Conservation (phyloP, 208 protist species). For the Leishmania tropica region DNA sequence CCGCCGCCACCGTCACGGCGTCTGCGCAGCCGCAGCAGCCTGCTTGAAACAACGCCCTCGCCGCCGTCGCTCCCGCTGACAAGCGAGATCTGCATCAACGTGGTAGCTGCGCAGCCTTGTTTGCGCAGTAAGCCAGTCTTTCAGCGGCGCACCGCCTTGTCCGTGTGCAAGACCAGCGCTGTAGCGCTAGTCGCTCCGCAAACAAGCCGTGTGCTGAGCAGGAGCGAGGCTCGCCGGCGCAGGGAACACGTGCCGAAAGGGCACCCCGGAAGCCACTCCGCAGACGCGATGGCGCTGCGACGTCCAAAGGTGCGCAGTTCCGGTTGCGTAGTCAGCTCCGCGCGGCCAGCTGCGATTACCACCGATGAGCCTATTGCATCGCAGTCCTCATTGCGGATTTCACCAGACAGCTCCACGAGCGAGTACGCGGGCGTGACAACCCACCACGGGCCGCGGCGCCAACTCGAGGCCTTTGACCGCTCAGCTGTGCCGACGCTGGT, state of each 20-base stretch:
- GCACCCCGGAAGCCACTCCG: not conserved
- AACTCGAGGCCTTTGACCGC: not conserved
- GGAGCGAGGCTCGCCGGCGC: not conserved
- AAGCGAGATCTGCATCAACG: not conserved
- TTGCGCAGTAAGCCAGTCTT: slow-evolving; percentile 8
- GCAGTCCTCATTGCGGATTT: not conserved
- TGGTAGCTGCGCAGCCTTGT: not conserved
- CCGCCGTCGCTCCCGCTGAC: not conserved
- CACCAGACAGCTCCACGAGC: not conserved
- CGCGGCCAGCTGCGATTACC: not conserved
- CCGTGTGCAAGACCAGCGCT: not conserved
- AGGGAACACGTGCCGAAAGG: not conserved
- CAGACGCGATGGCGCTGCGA: not conserved
- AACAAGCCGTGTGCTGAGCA: not conserved
- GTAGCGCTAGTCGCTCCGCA: not conserved
- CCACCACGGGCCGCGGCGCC: not conserved
- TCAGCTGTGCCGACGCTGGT: not conserved
- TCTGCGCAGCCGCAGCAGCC: slow-evolving; percentile 4
- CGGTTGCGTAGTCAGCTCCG: not conserved
- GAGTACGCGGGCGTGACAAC: not conserved
- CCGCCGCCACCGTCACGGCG: slow-evolving; percentile 7
- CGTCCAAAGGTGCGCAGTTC: not conserved
- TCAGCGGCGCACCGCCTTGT: slow-evolving; percentile 4
- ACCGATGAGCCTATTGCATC: not conserved
- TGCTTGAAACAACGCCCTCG: not conserved